phyloP scores from a whole-genome alignment of 1,284 basidiomycete genomes.

The Chalciporus piperatoides region DNA sequence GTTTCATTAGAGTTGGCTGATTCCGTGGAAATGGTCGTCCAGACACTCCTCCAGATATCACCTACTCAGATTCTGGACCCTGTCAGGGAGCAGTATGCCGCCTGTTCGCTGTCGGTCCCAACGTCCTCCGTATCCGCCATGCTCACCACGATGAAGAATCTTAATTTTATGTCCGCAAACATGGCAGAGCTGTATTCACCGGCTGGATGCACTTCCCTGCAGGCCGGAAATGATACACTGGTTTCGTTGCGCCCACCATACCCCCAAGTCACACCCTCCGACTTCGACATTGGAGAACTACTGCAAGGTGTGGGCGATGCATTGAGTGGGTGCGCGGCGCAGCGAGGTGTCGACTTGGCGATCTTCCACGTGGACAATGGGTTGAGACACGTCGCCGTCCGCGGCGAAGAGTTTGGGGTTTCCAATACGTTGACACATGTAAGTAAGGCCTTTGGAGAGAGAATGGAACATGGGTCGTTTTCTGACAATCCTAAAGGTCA shows the following conservation, averaged over 20 bases:
- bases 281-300: constrained; percentile 71
- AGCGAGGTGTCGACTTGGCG: constrained; percentile 81
- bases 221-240: constrained; percentile 15
- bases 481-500: constrained; percentile 50
- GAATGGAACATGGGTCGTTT: constrained; percentile 4
- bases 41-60: constrained; percentile 83
- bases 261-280: constrained; percentile 24
- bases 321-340: constrained; percentile 79
- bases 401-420: constrained; percentile 81
- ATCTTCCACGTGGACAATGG: constrained; percentile 84
- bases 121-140: constrained; percentile 84
- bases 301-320: constrained; percentile 79
- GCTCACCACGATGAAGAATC: constrained; percentile 84
- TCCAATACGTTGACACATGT: constrained; percentile 82
- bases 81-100: constrained; percentile 87
- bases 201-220: constrained; percentile 15
- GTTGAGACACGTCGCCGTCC: constrained; percentile 79
- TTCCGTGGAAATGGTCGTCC: constrained; percentile 81
- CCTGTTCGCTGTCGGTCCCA: constrained; percentile 80
- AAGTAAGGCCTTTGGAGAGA: constrained; percentile 35
- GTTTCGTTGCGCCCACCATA: constrained; percentile 22
- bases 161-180: constrained; percentile 87
- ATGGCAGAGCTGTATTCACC: constrained; percentile 46
- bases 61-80: constrained; percentile 87
- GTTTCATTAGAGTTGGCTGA: constrained; percentile 82